phyloP scores from a whole-genome alignment of 257 asterid species.

The Fraxinus quadrangulata region DNA sequence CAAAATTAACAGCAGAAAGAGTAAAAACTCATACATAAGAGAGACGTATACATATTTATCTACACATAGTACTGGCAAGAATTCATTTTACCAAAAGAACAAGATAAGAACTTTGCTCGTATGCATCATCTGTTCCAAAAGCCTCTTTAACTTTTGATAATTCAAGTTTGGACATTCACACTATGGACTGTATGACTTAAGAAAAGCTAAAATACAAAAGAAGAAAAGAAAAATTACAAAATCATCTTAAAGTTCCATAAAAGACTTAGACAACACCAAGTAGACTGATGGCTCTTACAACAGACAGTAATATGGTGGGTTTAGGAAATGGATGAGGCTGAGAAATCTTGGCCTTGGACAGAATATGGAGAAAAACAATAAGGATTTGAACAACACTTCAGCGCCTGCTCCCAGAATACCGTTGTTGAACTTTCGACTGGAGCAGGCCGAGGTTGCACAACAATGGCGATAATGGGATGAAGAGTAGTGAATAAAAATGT shows the following conservation, averaged over 20 bases:
- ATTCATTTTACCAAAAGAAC: constrained; percentile 24
- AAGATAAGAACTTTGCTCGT: constrained; percentile 35
- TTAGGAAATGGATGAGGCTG: constrained; percentile 33
- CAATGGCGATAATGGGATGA: constrained; percentile 23
- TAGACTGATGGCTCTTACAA: constrained; percentile 30
- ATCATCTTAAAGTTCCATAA: constrained; percentile 39
- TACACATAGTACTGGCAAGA: constrained; percentile 6
- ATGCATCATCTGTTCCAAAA: constrained; percentile 61
- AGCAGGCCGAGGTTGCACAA: constrained; percentile 79
- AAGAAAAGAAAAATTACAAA: constrained; percentile 32
- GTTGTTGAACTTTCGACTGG: constrained; percentile 32
- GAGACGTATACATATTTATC: background rate
- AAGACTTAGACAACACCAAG: constrained; percentile 39
- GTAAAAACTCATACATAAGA: background rate
- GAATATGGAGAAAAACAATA: constrained; percentile 2
- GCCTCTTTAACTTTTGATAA: constrained; percentile 28
- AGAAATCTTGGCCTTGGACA: constrained; percentile 19
- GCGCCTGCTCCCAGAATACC: constrained; percentile 49
- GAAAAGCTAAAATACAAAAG: constrained; percentile 21
- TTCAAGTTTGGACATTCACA: constrained; percentile 58
- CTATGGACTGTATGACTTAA: constrained; percentile 41
- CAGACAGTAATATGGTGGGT: constrained; percentile 24
- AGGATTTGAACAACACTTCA: constrained; percentile 67
- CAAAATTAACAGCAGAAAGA: constrained; percentile 9
- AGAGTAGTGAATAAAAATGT: constrained; percentile 61